Evolutionary conservation across 192 early-diverging fungal genomes (phyloP).

Genomic region (Phlyctochytrium arcticum): DNA sequence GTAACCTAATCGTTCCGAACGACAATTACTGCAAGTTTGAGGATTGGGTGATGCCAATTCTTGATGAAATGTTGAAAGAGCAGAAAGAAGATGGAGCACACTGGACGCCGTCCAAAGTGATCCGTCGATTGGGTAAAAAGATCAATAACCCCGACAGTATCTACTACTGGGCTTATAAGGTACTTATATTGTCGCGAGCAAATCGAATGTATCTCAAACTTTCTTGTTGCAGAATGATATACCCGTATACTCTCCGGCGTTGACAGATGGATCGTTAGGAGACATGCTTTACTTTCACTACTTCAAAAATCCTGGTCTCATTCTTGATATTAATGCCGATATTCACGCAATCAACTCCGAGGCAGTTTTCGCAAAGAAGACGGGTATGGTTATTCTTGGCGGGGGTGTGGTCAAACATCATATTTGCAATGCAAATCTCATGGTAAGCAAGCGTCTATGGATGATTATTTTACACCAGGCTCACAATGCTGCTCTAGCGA

Average conservation of each 20-base stretch:
- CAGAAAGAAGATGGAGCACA: slow-evolving; percentile 75
- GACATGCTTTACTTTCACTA: slow-evolving; percentile 99
- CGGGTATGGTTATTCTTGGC: slow-evolving; percentile 94
- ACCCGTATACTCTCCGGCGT: slow-evolving; percentile 94
- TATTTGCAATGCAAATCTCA: slow-evolving; percentile 97
- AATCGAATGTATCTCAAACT: not conserved
- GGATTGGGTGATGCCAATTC: slow-evolving; percentile 94
- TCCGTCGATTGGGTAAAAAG: slow-evolving; percentile 79
- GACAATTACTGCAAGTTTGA: slow-evolving; percentile 99
- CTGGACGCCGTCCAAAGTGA: slow-evolving; percentile 94
- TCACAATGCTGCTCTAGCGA: slow-evolving; percentile 44
- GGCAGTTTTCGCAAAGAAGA: slow-evolving; percentile 94
- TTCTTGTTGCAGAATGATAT: slow-evolving; percentile 72
- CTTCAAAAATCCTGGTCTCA: slow-evolving; percentile 88
- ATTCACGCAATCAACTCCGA: slow-evolving; percentile 89
- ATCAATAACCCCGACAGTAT: slow-evolving; percentile 87
- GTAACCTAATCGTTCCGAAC: slow-evolving; percentile 96
- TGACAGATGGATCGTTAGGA: slow-evolving; percentile 96
- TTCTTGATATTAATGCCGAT: slow-evolving; percentile 89
- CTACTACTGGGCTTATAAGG: slow-evolving; percentile 96
- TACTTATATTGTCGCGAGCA: slow-evolving; percentile 10
- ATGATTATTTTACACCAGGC: not conserved
- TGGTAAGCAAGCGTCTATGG: slow-evolving; percentile 50
- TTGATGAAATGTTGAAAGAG: slow-evolving; percentile 89
- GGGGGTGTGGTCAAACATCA: slow-evolving; percentile 98